Base-by-base conservation (phyloP, 345 rosid species). In the Nephelium lappaceum region DNA sequence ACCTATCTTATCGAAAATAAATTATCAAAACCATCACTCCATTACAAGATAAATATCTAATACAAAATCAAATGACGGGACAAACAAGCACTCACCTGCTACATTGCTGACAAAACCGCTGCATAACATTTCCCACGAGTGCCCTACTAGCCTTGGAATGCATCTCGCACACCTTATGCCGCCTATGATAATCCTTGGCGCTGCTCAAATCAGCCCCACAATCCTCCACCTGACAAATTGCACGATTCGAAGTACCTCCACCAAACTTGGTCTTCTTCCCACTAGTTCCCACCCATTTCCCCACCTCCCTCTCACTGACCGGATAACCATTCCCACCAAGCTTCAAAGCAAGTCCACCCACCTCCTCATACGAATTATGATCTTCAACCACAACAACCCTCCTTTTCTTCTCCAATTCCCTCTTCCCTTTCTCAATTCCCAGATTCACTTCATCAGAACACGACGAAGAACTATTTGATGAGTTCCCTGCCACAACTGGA, bases 31-130 rank as follows among this genome's bases (percentile, higher is more conserved):
- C 69, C 18, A 39, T 10, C 0, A 14, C 18, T 61, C 4, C 9
- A 60, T 41, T 19, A 57, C 58, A 69, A 21, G 31, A 68, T 68
- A 38, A 9, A 45, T 45, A 23, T 23, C 18, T 45, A 8, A 21
- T 43, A 68, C 24, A 69, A 69, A 67, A 23, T 8, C 27, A n/a
- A 60, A 60, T 60, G 65, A 21, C 27, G 3, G 15, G 51, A 74
- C 0, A 7, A 36, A 60, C 42, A 42, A 74, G 53, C 5, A 47
- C 88, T 84, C 86, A 97, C 99, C 98, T 87, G 83, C 99, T 97
- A 77, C 99, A 97, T 88, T 97, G 99, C 87, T 97, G 99, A 87
- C 99, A 97, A 79, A 97, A 97, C 42, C 99, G 93, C 91, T 97
- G 99, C 98, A 97, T 87, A 27, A 86, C 86, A 73, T 87, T 91